Evolutionary conservation across 1,284 basidiomycete species (phyloP).

Genomic region (Austroboletus novae-zelandiae): DNA sequence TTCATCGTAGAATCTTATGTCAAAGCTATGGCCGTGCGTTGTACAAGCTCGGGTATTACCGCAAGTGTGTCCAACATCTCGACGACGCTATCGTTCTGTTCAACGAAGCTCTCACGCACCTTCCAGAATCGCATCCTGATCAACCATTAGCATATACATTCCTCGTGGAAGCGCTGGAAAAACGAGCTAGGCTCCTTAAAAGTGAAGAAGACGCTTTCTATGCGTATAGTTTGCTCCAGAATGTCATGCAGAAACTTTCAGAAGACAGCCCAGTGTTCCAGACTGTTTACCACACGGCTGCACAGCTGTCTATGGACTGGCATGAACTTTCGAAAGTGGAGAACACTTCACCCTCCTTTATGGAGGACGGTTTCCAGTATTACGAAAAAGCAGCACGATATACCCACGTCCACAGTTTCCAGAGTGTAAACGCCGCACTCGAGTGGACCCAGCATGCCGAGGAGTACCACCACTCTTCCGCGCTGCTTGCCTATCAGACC

Average conservation of each 20-base stretch:
- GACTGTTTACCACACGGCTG: not conserved
- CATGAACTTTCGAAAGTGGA: not conserved
- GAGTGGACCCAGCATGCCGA: constrained; percentile 15
- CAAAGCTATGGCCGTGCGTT: constrained; percentile 13
- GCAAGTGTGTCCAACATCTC: constrained; percentile 4
- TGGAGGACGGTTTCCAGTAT: constrained; percentile 18
- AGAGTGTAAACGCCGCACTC: constrained; percentile 9
- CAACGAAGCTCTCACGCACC: constrained; percentile 5
- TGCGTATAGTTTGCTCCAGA: constrained; percentile 1
- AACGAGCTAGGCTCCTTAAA: not conserved
- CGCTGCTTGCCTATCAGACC: constrained; percentile 22
- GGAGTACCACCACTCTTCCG: constrained; percentile 16
- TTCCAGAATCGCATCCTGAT: constrained; percentile 15
- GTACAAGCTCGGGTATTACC: constrained; percentile 1
- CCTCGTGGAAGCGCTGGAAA: constrained; percentile 6
- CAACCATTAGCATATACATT: not conserved
- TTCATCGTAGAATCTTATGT: constrained; percentile 6
- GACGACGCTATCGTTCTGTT: constrained; percentile 14
- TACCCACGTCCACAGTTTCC: not conserved
- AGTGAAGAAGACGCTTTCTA: not conserved
- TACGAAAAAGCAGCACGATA: constrained; percentile 13
- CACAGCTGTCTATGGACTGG: not conserved
- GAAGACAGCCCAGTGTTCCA: constrained; percentile 2
- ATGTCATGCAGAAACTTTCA: constrained; percentile 1
- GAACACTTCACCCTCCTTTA: not conserved